Percentiles rank a stretch among this genome's conserved stretches.
Evolutionary conservation across 2,329 filamentous ascomycete species (phyloP).

Genomic region (Diaporthe nobilis): DNA sequence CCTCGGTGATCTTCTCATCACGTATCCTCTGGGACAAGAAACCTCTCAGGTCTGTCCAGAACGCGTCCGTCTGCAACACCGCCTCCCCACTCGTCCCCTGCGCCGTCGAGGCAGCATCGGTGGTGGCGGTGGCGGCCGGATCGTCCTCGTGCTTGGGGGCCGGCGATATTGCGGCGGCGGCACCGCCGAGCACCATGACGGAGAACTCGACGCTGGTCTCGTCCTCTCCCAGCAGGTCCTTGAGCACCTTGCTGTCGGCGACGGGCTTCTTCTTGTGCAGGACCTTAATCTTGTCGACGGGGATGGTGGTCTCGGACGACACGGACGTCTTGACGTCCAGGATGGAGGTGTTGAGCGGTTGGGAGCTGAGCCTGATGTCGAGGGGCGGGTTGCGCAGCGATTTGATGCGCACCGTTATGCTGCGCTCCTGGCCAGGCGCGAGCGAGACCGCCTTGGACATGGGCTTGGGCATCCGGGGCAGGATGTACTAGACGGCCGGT

Average conservation of each 20-base stretch:
- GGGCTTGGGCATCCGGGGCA: conserved; percentile 75
- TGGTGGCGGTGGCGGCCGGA: conserved; percentile 53
- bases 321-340: conserved; percentile 84
- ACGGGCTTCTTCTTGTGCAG: conserved; percentile 91
- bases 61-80: conserved; percentile 78
- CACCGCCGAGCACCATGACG: conserved; percentile 69
- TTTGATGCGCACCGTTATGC: conserved; percentile 74
- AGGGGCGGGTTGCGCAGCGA: conserved; percentile 83
- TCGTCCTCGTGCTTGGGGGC: conserved; percentile 56
- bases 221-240: conserved; percentile 76
- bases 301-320: conserved; percentile 72
- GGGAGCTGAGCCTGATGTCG: conserved; percentile 75
- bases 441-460: conserved; percentile 53
- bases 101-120: conserved; percentile 58
- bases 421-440: conserved; percentile 67
- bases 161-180: conserved; percentile 48
- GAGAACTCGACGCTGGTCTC: conserved; percentile 77
- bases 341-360: conserved; percentile 78
- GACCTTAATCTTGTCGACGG: conserved; percentile 86
- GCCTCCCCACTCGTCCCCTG: conserved; percentile 69
- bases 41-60: conserved; percentile 88
- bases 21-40: conserved; percentile 86
- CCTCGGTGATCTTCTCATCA: conserved; percentile 76
- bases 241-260: conserved; percentile 81
- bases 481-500: conserved; percentile 70